Base-by-base conservation (phyloP, 805 yeast genomes). In the Yarrowia alimentaria region DNA sequence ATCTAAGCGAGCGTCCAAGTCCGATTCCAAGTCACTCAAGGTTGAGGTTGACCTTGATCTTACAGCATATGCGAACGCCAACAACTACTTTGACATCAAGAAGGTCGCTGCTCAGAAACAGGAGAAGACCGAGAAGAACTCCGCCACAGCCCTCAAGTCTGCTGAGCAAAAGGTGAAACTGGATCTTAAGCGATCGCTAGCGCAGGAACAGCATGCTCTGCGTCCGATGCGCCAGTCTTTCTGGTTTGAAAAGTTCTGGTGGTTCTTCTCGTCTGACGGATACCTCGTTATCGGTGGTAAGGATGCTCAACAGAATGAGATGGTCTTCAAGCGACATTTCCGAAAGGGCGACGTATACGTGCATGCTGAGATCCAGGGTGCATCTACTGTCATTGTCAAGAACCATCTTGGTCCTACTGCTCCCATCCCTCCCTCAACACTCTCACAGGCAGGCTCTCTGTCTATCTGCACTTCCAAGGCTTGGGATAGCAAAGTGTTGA, bases 261-360 rank as follows among this genome's bases (percentile, higher is more conserved):
- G 99, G 99, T 93, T 93, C 61, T 72, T 90, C n/a, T 78, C 96
- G 0, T 80, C 83, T 57, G 98, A 91, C 62, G 90, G 93, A 0
- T 89, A 85, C 61, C 68, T 93, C 43, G 85, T 94, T 53, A 66
- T 93, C 51, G 88, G 90, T 38, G 98, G 97, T 1, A 79, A 88
- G 56, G 96, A 93, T 62, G 77, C 74, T 17, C 64, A 78, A 4
- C 98, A 91, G 63, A 74, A 79, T 4, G 96, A 90, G 59, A 76
- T 86, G 69, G 77, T 93, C 20, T 85, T 84, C 61, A 81, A 82
- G 59, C 77, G 88, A 50, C 85, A 87, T 61, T 81, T 89, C 64
- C 80, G 78, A 35, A 80, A 77, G 48, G 79, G 78, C 54, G 98
- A 93, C 61, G 68, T 77, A 20, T 76, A 82, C 53, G 86, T 93